A percentile compares a stretch with the other conserved stretches of the same genome.
Conservation (phyloP, 345 rosid species). For the Populus deltoides region DNA sequence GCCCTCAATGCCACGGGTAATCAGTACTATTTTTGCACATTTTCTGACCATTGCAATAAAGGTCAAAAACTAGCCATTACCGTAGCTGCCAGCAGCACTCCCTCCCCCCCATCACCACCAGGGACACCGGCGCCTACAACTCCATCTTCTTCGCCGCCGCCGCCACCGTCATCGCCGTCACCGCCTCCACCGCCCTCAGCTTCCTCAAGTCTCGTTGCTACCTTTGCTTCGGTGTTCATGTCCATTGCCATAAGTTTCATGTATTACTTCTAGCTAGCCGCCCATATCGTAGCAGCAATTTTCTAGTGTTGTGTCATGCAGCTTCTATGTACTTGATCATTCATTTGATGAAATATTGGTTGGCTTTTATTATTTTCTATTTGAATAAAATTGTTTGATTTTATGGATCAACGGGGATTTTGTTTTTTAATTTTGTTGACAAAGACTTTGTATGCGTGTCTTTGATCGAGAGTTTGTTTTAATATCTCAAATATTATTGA, state of each 20-base stretch:
- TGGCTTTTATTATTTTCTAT: neutral
- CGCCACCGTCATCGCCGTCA: neutral
- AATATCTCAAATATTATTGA: neutral
- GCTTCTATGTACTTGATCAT: neutral
- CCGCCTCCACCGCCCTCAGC: neutral
- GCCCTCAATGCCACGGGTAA: conserved; percentile 6
- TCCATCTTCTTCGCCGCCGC: neutral
- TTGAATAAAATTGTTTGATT: too few relatives aligned
- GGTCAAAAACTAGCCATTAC: conserved; percentile 18
- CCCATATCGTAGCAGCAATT: neutral
- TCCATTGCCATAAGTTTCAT: neutral
- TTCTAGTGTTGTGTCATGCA: neutral
- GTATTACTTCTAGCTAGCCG: neutral
- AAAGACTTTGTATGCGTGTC: too few relatives aligned
- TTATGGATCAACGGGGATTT: too few relatives aligned
- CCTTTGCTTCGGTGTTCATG: neutral
- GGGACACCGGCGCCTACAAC: neutral
- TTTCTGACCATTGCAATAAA: conserved; percentile 7
- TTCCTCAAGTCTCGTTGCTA: neutral
- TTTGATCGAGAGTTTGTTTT: too few relatives aligned
- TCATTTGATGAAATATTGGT: neutral
- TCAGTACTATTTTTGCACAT: conserved; percentile 12
- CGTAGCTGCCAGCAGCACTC: neutral
- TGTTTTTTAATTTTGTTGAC: too few relatives aligned
- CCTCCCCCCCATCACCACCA: conserved; percentile 3